Base-by-base conservation (phyloP, 106 monocot species). In the Xerophyta viscosa region DNA sequence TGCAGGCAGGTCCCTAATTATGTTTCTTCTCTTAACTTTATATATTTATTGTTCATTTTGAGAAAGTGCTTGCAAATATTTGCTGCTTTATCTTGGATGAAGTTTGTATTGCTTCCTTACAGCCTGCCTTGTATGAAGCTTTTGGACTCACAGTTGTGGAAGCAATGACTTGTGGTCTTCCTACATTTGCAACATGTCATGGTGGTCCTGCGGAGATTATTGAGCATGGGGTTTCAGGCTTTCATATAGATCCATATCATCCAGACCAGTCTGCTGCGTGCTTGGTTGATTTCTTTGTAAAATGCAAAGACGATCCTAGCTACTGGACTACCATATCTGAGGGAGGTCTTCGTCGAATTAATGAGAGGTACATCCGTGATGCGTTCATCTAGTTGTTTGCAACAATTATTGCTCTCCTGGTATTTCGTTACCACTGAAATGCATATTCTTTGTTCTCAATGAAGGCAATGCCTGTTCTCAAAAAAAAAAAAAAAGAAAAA, bases 51-150 rank as follows among this genome's bases (percentile, higher is more conserved):
- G n/a, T n/a, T n/a, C n/a, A n/a, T n/a, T n/a, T n/a, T n/a, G n/a
- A n/a, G n/a, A n/a, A n/a, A n/a, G n/a, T n/a, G n/a, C n/a, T n/a
- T n/a, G n/a, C n/a, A n/a, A n/a, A n/a, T n/a, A n/a, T n/a, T n/a
- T n/a, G n/a, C n/a, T n/a, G n/a, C n/a, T n/a, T n/a, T n/a, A n/a
- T n/a, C n/a, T n/a, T n/a, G n/a, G n/a, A n/a, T n/a, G n/a, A 8
- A 63, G 28, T 0, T 59, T 54, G 37, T 31, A 3, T 21, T 57
- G 6, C 20, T 66, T 33, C 4, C 50, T 41, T 52, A 17, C 62
- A 96, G 89, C 96, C 96, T 58, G 96, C 96, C 0, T 82, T 96
- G n/a, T n/a, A n/a, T n/a, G n/a, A n/a, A n/a, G n/a, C n/a, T n/a
- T n/a, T n/a, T n/a, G n/a, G n/a, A n/a, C 22, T 89, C 37, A 96